phyloP scores from a whole-genome alignment of 768 basidiomycete species.

The Suillus spraguei region DNA sequence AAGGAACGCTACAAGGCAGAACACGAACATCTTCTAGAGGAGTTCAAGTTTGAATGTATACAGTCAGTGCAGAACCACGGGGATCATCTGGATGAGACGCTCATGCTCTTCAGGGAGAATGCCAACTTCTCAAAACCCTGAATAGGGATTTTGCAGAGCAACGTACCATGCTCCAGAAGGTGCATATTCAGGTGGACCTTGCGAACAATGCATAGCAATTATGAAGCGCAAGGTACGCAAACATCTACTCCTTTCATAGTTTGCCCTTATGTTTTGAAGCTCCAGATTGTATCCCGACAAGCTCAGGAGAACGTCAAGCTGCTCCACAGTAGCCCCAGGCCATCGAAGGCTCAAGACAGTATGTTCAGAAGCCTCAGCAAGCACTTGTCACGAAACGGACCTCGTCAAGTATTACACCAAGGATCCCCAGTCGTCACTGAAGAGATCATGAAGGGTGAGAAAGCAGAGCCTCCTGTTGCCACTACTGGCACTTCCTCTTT shows the following conservation, averaged over 20 bases:
- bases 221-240: background rate
- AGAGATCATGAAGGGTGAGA: background rate
- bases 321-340: background rate
- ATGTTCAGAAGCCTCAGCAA: background rate
- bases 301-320: background rate
- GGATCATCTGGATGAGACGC: background rate
- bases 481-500: background rate
- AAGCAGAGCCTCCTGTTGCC: background rate
- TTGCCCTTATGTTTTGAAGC: background rate
- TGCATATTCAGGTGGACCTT: background rate
- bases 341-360: background rate
- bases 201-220: background rate
- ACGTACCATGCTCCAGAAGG: background rate
- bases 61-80: background rate
- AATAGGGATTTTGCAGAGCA: background rate
- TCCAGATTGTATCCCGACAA: background rate
- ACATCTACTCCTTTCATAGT: background rate
- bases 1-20: background rate
- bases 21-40: background rate
- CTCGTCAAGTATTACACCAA: background rate
- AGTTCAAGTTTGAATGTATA: background rate
- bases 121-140: background rate
- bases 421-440: background rate
- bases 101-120: background rate
- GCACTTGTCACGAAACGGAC: background rate